Conservation (phyloP, 176 grass and related monocot genomes). For the Cocos nucifera region DNA sequence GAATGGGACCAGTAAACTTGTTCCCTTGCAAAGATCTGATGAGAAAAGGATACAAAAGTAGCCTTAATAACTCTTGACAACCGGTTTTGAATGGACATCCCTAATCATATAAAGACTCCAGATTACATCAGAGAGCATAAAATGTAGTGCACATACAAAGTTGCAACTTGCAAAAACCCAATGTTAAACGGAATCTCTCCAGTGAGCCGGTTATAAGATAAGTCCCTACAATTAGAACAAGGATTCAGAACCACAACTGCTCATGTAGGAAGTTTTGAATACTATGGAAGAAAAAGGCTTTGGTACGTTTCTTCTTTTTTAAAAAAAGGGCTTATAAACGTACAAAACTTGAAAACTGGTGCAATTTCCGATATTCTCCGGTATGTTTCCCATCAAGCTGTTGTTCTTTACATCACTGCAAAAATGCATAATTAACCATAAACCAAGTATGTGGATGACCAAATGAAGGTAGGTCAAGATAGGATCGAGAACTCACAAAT, state of each 20-base stretch:
- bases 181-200: slow-evolving; percentile 96
- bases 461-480: not conserved
- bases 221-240: slow-evolving; percentile 45
- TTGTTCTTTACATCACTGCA: slow-evolving; percentile 94
- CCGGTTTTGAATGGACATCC: no score
- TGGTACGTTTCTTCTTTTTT: slow-evolving; percentile 24
- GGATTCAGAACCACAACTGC: not conserved
- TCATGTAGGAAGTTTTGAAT: no score
- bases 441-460: not conserved
- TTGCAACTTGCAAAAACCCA: slow-evolving; percentile 96
- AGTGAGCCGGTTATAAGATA: slow-evolving; percentile 76
- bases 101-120: no score
- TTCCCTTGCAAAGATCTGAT: slow-evolving; percentile 92
- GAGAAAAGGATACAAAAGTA: not conserved
- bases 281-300: not conserved
- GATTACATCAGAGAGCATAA: not conserved
- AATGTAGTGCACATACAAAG: slow-evolving; percentile 49
- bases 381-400: slow-evolving; percentile 73
- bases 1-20: slow-evolving; percentile 72
- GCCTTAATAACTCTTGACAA: not conserved
- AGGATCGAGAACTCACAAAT: slow-evolving; percentile 52
- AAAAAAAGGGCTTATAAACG: slow-evolving; percentile 21
- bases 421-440: not conserved
- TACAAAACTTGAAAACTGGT: slow-evolving; percentile 99
- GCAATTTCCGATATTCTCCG: slow-evolving; percentile 86